A percentile compares a stretch with the other conserved stretches of the same genome.
Conservation (phyloP, 2,329 filamentous ascomycete species). For the Ceratocystis destructans region DNA sequence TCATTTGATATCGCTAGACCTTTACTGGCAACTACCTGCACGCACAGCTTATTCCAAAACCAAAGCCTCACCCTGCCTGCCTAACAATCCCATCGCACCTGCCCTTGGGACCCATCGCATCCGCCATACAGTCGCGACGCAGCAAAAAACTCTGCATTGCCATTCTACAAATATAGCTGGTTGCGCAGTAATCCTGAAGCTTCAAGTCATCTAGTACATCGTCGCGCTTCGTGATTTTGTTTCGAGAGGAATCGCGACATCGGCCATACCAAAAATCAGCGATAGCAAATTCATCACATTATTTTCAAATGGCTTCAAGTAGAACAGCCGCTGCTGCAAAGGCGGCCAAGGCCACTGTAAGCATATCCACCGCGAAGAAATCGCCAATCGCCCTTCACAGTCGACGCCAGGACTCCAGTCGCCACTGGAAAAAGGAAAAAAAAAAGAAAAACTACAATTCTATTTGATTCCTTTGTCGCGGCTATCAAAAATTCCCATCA, state of each 20-base stretch:
- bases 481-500: neutral
- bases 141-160: neutral
- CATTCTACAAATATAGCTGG: neutral
- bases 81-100: neutral
- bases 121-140: neutral
- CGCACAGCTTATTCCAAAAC: neutral
- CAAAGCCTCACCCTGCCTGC: neutral
- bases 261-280: neutral
- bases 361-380: slow-evolving; percentile 6
- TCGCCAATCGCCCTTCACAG: neutral
- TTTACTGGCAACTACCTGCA: neutral
- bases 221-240: neutral
- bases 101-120: neutral
- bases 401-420: neutral
- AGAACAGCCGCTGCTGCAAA: slow-evolving; percentile 19
- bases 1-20: neutral
- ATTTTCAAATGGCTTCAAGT: slow-evolving; percentile 14
- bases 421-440: neutral
- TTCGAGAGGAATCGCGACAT: neutral
- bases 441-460: neutral
- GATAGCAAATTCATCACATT: neutral
- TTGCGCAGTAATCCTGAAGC: neutral
- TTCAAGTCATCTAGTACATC: neutral
- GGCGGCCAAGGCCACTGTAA: slow-evolving; percentile 20
- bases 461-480: neutral